phyloP scores from a whole-genome alignment of 257 asterid genomes.

The Cordia subcordata region DNA sequence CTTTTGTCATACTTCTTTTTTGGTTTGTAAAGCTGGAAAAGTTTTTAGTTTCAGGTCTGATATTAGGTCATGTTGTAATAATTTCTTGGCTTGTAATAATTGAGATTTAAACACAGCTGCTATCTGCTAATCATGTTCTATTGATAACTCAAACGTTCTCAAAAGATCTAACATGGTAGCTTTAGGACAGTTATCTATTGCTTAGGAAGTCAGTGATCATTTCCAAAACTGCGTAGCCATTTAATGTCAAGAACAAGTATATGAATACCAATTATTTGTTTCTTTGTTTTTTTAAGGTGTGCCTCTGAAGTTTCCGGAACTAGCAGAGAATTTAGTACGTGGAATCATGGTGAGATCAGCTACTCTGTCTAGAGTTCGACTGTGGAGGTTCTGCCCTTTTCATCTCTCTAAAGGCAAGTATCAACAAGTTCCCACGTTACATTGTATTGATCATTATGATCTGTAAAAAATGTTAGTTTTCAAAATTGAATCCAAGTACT shows the following conservation, averaged over 20 bases:
- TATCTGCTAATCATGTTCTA: neutral
- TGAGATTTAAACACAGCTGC: neutral
- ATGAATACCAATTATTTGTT: no score
- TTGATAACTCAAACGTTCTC: neutral
- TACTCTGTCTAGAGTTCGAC: neutral
- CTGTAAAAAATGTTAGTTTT: no score
- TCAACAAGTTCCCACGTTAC: neutral
- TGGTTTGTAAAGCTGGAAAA: no score
- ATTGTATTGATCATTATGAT: no score
- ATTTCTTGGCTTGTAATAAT: no score
- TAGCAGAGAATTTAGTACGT: neutral
- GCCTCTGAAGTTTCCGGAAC: neutral
- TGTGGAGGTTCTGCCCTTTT: neutral
- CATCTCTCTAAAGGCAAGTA: neutral
- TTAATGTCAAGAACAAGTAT: neutral
- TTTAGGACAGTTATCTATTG: neutral
- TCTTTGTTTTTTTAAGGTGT: neutral
- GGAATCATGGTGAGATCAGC: neutral
- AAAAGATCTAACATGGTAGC: neutral
- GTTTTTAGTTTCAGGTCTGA: no score
- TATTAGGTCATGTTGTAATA: no score
- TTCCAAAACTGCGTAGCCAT: neutral
- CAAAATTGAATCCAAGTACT: no score
- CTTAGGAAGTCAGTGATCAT: neutral
- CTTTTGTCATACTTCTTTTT: no score